Evolutionary conservation across 2,329 filamentous ascomycete species (phyloP).

Genomic region (Cladophialophora yegresii): DNA sequence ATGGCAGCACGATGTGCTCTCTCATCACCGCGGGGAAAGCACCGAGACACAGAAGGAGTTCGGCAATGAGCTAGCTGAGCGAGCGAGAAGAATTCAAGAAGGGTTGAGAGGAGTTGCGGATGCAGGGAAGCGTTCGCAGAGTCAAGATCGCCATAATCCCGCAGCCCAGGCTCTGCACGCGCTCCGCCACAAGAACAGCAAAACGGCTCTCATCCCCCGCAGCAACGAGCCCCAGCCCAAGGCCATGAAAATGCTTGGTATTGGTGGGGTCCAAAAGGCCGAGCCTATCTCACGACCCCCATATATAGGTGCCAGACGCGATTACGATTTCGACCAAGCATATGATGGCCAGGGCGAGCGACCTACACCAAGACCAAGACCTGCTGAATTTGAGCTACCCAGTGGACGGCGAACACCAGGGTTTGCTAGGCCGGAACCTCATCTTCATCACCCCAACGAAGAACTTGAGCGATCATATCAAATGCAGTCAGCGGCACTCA

Average conservation of each 20-base stretch:
- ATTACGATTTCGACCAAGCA: constrained; percentile 20
- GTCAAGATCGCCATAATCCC: constrained; percentile 43
- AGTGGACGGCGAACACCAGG: constrained; percentile 23
- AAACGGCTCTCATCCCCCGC: constrained; percentile 39
- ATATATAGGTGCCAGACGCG: constrained; percentile 11
- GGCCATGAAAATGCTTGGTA: constrained; percentile 47
- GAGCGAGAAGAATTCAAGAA: constrained; percentile 52
- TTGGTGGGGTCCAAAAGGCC: constrained; percentile 31
- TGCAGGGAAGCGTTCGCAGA: constrained; percentile 47
- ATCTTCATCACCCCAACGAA: constrained; percentile 14
- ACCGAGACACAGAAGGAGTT: constrained; percentile 54
- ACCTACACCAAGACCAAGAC: constrained; percentile 19
- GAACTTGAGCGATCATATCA: constrained; percentile 28
- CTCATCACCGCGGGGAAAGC: constrained; percentile 49
- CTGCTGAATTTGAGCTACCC: constrained; percentile 20
- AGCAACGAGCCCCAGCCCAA: constrained; percentile 41
- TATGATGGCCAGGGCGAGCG: constrained; percentile 18
- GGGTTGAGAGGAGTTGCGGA: constrained; percentile 50
- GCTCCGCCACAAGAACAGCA: constrained; percentile 47
- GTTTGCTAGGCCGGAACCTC: constrained; percentile 12
- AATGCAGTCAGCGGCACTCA: constrained; percentile 38
- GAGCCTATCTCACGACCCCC: constrained; percentile 20
- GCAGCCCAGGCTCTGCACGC: constrained; percentile 46
- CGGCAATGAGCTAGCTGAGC: constrained; percentile 52
- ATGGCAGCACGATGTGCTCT: constrained; percentile 48